These are phyloP conservation scores for Cupressus sempervirens DNA, from an alignment of 75 land plant species.

Conservation along the genomic window DNA sequence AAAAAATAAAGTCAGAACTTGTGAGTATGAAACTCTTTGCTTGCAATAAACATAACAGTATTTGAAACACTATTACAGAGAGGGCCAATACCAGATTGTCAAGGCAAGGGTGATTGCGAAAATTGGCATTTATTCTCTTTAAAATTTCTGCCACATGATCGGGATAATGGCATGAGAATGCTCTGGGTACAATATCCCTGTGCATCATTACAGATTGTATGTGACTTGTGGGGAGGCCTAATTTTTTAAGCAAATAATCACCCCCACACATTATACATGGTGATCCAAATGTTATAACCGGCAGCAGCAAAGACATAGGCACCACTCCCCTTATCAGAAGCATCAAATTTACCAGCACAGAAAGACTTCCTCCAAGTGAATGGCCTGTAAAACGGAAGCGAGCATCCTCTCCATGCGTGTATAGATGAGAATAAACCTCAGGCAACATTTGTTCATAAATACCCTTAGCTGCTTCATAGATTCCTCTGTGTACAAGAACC, in stretches of 20 bases:
- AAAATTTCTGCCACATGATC: slow-evolving; percentile 68
- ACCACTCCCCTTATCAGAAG: slow-evolving; percentile 61
- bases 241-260: slow-evolving; percentile 46
- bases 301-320: slow-evolving; percentile 53
- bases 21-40: neutral
- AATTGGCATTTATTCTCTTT: slow-evolving; percentile 71
- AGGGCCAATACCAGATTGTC: slow-evolving; percentile 53
- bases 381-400: slow-evolving; percentile 86
- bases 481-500: slow-evolving; percentile 84
- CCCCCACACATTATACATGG: slow-evolving; percentile 94
- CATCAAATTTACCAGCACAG: slow-evolving; percentile 79
- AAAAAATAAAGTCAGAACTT: neutral
- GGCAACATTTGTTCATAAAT: slow-evolving; percentile 86
- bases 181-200: slow-evolving; percentile 86
- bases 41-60: neutral
- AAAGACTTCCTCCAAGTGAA: slow-evolving; percentile 93
- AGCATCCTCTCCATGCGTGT: slow-evolving; percentile 46
- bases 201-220: slow-evolving; percentile 72
- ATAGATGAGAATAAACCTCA: slow-evolving; percentile 54
- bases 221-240: slow-evolving; percentile 72
- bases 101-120: slow-evolving; percentile 80
- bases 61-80: neutral
- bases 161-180: slow-evolving; percentile 85
- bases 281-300: slow-evolving; percentile 86
- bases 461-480: slow-evolving; percentile 92